Evolutionary conservation across 2,329 filamentous ascomycete genomes (phyloP).

Genomic region (Neonectria faginata): DNA sequence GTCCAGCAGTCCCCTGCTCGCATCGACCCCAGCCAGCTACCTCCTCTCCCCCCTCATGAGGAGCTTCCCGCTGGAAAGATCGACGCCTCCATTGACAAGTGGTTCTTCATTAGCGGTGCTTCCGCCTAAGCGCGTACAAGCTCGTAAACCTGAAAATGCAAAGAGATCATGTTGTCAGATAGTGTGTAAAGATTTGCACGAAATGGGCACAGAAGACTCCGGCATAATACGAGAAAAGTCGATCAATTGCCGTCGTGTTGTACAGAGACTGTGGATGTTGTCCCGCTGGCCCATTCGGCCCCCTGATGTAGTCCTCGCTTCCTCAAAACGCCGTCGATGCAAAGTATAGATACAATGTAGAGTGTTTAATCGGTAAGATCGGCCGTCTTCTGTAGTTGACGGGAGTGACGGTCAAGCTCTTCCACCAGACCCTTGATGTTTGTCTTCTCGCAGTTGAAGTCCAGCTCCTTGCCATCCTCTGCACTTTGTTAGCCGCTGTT

Average conservation of each 20-base stretch:
- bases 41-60: conserved; percentile 82
- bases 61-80: conserved; percentile 88
- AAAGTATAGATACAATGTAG: conserved; percentile 45
- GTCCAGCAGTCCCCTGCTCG: conserved; percentile 80
- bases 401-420: conserved; percentile 91
- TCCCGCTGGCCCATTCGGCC: conserved; percentile 28
- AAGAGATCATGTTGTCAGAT: conserved; percentile 29
- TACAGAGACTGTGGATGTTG: conserved; percentile 41
- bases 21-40: conserved; percentile 75
- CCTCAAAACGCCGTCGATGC: conserved; percentile 51
- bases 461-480: conserved; percentile 95
- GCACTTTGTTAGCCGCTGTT: conserved; percentile 41
- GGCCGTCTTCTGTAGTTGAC: conserved; percentile 82
- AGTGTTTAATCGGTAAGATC: conserved; percentile 70
- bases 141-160: conserved; percentile 27
- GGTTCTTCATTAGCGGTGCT: conserved; percentile 99
- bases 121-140: conserved; percentile 70
- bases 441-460: conserved; percentile 82
- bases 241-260: conserved; percentile 42
- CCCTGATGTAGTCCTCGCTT: conserved; percentile 38
- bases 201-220: conserved; percentile 31
- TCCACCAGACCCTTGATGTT: conserved; percentile 88
- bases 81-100: conserved; percentile 98
- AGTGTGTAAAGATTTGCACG: conserved; percentile 34
- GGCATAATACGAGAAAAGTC: conserved; percentile 38